A percentile compares a stretch with the other conserved stretches of the same genome.
Evolutionary conservation across 306 rosid genomes (phyloP).

Genomic region (Prunus fruticosa): DNA sequence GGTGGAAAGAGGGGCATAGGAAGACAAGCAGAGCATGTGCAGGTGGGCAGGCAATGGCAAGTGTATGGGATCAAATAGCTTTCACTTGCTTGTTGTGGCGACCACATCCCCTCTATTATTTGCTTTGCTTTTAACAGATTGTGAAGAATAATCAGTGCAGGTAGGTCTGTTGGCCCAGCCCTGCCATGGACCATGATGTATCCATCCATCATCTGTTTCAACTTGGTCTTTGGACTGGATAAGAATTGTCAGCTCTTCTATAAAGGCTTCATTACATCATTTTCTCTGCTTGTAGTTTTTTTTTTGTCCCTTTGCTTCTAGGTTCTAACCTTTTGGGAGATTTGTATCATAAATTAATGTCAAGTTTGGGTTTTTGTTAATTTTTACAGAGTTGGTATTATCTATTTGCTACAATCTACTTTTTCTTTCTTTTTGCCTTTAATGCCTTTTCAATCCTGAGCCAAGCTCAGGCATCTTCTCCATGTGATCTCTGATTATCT

Average conservation of each 20-base stretch:
- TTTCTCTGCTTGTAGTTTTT: not conserved
- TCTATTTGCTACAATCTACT: not conserved
- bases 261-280: not conserved
- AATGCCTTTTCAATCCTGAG: not conserved
- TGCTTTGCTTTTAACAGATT: slow-evolving; percentile 19
- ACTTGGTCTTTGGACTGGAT: not conserved
- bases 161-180: slow-evolving; percentile 1
- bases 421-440: not conserved
- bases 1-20: slow-evolving; percentile 8
- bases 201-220: slow-evolving; percentile 3
- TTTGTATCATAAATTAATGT: not conserved
- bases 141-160: slow-evolving; percentile 22
- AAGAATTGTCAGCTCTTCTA: slow-evolving; percentile 12
- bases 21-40: slow-evolving; percentile 22
- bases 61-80: slow-evolving; percentile 14
- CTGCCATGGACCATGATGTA: not conserved
- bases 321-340: slow-evolving; percentile 4
- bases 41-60: slow-evolving; percentile 18
- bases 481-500: not conserved
- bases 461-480: not conserved
- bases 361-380: not conserved
- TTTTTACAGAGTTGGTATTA: not conserved
- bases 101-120: slow-evolving; percentile 28
- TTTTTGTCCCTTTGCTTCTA: not conserved
- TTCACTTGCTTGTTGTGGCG: slow-evolving; percentile 12